A percentile compares a stretch with the other conserved stretches of the same genome.
These are phyloP conservation scores for Spathaspora sp. DNA, from an alignment of 805 yeast genomes.

Conservation along the genomic window DNA sequence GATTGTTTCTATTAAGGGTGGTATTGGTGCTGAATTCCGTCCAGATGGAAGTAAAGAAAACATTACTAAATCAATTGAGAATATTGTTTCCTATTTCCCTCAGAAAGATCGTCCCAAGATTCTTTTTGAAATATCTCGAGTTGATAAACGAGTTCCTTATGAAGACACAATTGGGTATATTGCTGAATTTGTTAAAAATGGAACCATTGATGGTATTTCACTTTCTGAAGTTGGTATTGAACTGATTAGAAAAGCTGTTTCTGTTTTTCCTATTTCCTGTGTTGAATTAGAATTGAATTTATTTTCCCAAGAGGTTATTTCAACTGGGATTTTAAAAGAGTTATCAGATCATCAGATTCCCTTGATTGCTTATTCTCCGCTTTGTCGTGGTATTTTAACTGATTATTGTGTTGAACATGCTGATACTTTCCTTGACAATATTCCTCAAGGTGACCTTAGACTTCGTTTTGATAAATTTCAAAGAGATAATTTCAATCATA, in stretches of 20 bases:
- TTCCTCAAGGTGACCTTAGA: constrained; percentile 58
- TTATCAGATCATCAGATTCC: constrained; percentile 60
- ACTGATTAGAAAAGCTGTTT: constrained; percentile 56
- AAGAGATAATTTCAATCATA: constrained; percentile 53
- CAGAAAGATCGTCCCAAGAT: constrained; percentile 29
- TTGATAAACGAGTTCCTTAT: constrained; percentile 53
- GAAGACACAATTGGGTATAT: constrained; percentile 58
- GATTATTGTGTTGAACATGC: constrained; percentile 47
- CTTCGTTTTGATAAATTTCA: constrained; percentile 51
- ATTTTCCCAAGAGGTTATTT: constrained; percentile 56
- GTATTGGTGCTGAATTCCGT: constrained; percentile 25
- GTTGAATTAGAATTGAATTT: constrained; percentile 81
- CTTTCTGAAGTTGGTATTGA: constrained; percentile 68
- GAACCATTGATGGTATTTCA: constrained; percentile 69
- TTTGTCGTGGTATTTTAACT: constrained; percentile 74
- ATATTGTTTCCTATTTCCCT: constrained; percentile 30
- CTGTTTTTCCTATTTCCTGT: constrained; percentile 54
- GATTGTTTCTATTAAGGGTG: constrained; percentile 69
- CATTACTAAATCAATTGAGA: constrained; percentile 46
- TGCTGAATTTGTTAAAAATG: constrained; percentile 56
- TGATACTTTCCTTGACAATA: constrained; percentile 32
- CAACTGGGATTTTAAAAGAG: constrained; percentile 60
- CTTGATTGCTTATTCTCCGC: constrained; percentile 77
- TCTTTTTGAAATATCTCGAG: constrained; percentile 69
- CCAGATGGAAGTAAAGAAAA: constrained; percentile 53